Evolutionary conservation across 1,284 basidiomycete genomes (phyloP), one percentile per base, ranked within the genome.

Genomic region (Apiotrichum veenhuisii): DNA sequence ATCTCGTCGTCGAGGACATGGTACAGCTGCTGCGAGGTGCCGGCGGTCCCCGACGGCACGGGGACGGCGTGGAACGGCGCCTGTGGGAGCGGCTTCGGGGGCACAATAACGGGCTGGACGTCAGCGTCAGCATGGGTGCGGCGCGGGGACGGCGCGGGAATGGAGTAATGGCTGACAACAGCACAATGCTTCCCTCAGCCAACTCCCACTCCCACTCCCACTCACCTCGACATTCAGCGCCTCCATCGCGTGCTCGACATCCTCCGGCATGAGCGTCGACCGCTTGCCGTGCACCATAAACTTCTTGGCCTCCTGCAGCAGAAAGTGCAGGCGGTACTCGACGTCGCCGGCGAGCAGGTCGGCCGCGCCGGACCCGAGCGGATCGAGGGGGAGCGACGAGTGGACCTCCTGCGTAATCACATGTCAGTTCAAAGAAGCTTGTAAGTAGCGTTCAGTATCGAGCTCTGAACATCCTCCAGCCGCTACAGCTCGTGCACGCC

Each of bases 1-100:
- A 98, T 89, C 77, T 98, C 95, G 67, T 98, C 92, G 70, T 99
- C 95, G 64, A 96, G 91, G 17, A 96, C 55, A 68, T 92, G 91
- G 78, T 93, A 97, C 5, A 98, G 57, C 84, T 30, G 89, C 77
- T 30, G 85, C 82, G 12, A 83, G 5, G 55, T 50, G 1, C 63
- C 73, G 5, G 61, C 52, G 2, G 82, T 80, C 0, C 56, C 55
- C 1, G 64, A 57, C 9, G 72, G 69, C 7, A 72, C 45, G 20
- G 66, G 61, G 5, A 75, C 60, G 18, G 71, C 61, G 56, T 86
- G 83, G 79, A 92, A 92, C 0, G 83, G 80, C 0, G 86, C 85
- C 26, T 87, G 84, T 49, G 71, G 66, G 5, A 75, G 65, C 11
- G 73, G 74, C 25, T 66, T 60, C 42, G 75, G 74, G 14, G 77